Evolutionary conservation across 257 asterid species (phyloP).

Genomic region (Solanum ahanhuiri): DNA sequence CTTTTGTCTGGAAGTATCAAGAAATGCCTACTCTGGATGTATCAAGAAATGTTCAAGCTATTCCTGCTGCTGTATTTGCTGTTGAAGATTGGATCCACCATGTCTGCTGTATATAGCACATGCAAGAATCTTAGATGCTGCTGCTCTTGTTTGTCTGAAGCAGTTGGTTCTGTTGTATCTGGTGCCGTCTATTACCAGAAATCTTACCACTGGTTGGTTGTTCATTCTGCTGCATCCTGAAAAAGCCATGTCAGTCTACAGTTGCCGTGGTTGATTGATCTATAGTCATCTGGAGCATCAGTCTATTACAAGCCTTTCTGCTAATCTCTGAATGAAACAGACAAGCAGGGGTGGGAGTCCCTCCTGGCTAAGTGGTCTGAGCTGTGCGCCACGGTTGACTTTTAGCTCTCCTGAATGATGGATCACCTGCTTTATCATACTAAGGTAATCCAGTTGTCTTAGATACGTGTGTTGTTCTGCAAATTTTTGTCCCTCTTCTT

Average conservation of each 20-base stretch:
- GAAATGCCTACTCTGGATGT: neutral
- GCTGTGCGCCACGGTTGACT: neutral
- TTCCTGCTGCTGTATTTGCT: neutral
- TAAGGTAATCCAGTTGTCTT: neutral
- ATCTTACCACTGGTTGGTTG: neutral
- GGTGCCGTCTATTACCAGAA: neutral
- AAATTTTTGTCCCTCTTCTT: neutral
- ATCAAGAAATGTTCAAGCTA: neutral
- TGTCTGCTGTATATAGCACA: neutral
- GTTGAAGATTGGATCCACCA: neutral
- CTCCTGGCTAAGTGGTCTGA: neutral
- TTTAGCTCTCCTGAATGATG: neutral
- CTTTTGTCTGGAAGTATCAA: neutral
- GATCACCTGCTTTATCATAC: neutral
- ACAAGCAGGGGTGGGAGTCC: neutral
- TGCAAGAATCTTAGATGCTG: neutral
- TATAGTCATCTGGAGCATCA: neutral
- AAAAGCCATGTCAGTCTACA: neutral
- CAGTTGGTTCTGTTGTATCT: neutral
- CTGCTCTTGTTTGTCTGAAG: neutral
- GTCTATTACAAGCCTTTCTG: neutral
- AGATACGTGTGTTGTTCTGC: neutral
- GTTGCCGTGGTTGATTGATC: neutral
- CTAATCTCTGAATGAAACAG: neutral
- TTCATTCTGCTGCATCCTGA: neutral